Percentiles rank a stretch among this genome's conserved stretches.
phyloP scores from a whole-genome alignment of 2,329 filamentous ascomycete species.

The Colletotrichum tanaceti region DNA sequence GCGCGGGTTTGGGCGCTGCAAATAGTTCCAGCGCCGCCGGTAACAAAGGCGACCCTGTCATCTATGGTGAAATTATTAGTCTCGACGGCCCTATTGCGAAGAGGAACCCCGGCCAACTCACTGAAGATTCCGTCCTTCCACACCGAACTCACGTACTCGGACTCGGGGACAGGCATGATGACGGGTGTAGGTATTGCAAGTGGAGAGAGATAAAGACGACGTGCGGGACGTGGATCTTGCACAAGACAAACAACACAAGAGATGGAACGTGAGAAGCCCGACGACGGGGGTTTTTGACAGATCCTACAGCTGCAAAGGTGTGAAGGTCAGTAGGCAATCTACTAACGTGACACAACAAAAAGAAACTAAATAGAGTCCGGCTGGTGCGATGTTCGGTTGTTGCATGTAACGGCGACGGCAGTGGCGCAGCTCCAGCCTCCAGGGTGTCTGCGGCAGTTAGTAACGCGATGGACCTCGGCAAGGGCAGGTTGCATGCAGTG shows the following conservation, averaged over 20 bases:
- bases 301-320: conserved; percentile 10
- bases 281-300: conserved; percentile 3
- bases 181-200: conserved; percentile 2
- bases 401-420: conserved; percentile 16
- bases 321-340: background rate
- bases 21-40: conserved; percentile 92
- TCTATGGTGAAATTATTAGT: conserved; percentile 59
- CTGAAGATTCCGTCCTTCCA: conserved; percentile 92
- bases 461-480: conserved; percentile 36
- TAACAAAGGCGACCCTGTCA: conserved; percentile 92
- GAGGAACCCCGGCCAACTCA: conserved; percentile 53
- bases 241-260: conserved; percentile 2
- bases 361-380: conserved; percentile 9
- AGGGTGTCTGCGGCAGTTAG: conserved; percentile 4
- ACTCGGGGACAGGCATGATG: conserved; percentile 75
- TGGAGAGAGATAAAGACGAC: conserved; percentile 4
- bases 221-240: conserved; percentile 12
- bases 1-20: conserved; percentile 95
- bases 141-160: conserved; percentile 81
- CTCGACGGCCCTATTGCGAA: conserved; percentile 27
- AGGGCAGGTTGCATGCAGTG: conserved; percentile 25
- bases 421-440: conserved; percentile 23
- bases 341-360: conserved; percentile 12
- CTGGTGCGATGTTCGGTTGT: conserved; percentile 7
- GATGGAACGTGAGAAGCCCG: background rate